Conservation (phyloP, 2,329 filamentous ascomycete genomes). For the Curvularia hawaiiensis region DNA sequence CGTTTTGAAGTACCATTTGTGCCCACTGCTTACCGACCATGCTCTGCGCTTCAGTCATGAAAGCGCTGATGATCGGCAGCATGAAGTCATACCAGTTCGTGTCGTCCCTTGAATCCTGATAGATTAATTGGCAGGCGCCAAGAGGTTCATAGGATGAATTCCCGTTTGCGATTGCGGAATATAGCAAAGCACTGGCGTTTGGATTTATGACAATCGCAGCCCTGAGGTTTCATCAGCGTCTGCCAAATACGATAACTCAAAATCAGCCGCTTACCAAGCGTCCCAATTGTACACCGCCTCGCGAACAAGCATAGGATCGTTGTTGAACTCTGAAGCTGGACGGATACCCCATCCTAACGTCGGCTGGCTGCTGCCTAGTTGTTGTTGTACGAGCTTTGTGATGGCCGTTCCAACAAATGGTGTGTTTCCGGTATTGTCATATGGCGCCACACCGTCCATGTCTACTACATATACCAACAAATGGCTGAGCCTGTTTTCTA, state of each 20-base stretch:
- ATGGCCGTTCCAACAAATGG: slow-evolving; percentile 64
- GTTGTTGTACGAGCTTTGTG: slow-evolving; percentile 52
- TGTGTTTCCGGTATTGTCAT: slow-evolving; percentile 47
- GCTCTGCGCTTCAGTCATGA: slow-evolving; percentile 55
- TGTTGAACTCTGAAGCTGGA: slow-evolving; percentile 57
- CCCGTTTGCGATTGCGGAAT: slow-evolving; percentile 58
- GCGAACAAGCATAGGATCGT: slow-evolving; percentile 62
- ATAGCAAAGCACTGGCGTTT: slow-evolving; percentile 65
- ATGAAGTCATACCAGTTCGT: slow-evolving; percentile 61
- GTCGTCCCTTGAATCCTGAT: slow-evolving; percentile 62
- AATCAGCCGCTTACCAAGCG: slow-evolving; percentile 47
- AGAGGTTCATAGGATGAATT: slow-evolving; percentile 65
- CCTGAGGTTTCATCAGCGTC: slow-evolving; percentile 13
- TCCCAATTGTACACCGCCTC: slow-evolving; percentile 64
- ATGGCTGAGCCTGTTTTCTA: slow-evolving; percentile 54
- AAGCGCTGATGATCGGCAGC: slow-evolving; percentile 54
- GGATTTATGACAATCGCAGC: slow-evolving; percentile 67
- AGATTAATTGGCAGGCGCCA: slow-evolving; percentile 63
- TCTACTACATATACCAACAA: slow-evolving; percentile 63
- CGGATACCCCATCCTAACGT: slow-evolving; percentile 58
- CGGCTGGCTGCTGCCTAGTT: slow-evolving; percentile 47
- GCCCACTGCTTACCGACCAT: slow-evolving; percentile 57
- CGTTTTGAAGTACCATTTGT: slow-evolving; percentile 49
- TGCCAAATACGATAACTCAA: no score
- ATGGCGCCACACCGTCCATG: slow-evolving; percentile 65